phyloP scores from a whole-genome alignment of 2,329 filamentous ascomycete genomes.

The Cytospora chrysosperma region DNA sequence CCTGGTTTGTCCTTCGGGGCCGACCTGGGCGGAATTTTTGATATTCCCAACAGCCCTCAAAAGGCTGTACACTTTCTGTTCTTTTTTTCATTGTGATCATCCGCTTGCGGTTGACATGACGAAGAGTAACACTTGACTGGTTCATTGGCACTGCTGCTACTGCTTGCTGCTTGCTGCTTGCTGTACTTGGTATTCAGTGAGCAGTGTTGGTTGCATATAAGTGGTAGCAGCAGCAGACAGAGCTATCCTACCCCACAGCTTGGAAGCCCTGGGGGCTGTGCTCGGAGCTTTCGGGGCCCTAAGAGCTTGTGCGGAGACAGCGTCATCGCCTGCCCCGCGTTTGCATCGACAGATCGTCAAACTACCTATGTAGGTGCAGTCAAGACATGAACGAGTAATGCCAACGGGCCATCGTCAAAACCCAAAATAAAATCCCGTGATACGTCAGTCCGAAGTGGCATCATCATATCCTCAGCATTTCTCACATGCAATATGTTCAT shows the following conservation, averaged over 20 bases:
- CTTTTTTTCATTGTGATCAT: constrained; percentile 44
- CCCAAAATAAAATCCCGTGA: constrained; percentile 5
- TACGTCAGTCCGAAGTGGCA: constrained; percentile 19
- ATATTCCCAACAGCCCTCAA: constrained; percentile 30
- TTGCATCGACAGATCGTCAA: not conserved
- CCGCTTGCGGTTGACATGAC: constrained; percentile 41
- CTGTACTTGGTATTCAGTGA: too few species aligned
- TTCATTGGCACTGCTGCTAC: too few species aligned
- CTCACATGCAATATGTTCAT: not conserved
- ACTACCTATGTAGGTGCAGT: too few species aligned
- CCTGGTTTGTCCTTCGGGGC: constrained; percentile 52
- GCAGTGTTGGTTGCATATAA: too few species aligned
- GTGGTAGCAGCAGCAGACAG: too few species aligned
- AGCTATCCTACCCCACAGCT: too few species aligned
- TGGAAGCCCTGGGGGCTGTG: too few species aligned
- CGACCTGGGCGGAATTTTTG: constrained; percentile 52
- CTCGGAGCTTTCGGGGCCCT: not conserved
- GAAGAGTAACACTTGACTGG: too few species aligned
- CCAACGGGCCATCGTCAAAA: constrained; percentile 3
- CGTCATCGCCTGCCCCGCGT: constrained; percentile 1
- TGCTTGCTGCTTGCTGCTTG: not conserved
- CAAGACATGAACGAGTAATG: constrained; percentile 10
- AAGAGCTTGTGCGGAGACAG: not conserved
- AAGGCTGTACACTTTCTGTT: constrained; percentile 12
- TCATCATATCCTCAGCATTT: constrained; percentile 7